Percentiles rank a stretch among this genome's conserved stretches.
These are phyloP conservation scores for Dactylellina parvicollis DNA, from an alignment of 2,329 filamentous ascomycete genomes.

Conservation along the genomic window DNA sequence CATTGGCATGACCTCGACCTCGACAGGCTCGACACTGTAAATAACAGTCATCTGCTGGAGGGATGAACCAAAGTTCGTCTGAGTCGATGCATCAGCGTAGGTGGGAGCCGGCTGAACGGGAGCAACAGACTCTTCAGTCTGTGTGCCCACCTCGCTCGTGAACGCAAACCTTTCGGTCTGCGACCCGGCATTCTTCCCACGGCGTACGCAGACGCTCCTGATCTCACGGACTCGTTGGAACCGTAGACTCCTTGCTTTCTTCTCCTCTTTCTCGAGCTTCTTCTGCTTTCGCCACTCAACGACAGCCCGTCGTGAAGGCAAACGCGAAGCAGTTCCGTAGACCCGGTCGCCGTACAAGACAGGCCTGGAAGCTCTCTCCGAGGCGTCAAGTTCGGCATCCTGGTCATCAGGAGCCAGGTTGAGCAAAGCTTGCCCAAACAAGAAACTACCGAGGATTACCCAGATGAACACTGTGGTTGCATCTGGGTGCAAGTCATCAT, in stretches of 20 bases:
- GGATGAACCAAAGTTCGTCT: constrained; percentile 8
- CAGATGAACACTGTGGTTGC: neutral
- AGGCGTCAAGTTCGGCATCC: constrained; percentile 8
- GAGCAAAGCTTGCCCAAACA: constrained; percentile 5
- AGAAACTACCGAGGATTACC: constrained; percentile 5
- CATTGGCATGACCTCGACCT: neutral
- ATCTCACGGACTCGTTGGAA: neutral
- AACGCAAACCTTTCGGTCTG: neutral
- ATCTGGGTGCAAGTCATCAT: constrained; percentile 17
- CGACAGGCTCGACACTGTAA: constrained; percentile 2
- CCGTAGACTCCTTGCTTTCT: neutral
- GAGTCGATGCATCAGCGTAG: constrained; percentile 10
- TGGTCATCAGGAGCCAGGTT: neutral
- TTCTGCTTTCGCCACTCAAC: constrained; percentile 1
- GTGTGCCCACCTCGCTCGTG: neutral
- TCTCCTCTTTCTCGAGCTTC: neutral
- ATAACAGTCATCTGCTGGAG: constrained; percentile 9
- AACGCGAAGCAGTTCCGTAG: neutral
- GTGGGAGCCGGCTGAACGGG: neutral
- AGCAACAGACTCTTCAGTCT: constrained; percentile 4
- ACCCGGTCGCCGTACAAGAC: neutral
- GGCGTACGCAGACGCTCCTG: neutral
- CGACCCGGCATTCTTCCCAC: neutral
- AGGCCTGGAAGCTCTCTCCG: constrained; percentile 22
- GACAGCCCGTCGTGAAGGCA: neutral